phyloP scores from a whole-genome alignment of 2,329 filamentous ascomycete genomes.

The Furcasterigmium sp. region DNA sequence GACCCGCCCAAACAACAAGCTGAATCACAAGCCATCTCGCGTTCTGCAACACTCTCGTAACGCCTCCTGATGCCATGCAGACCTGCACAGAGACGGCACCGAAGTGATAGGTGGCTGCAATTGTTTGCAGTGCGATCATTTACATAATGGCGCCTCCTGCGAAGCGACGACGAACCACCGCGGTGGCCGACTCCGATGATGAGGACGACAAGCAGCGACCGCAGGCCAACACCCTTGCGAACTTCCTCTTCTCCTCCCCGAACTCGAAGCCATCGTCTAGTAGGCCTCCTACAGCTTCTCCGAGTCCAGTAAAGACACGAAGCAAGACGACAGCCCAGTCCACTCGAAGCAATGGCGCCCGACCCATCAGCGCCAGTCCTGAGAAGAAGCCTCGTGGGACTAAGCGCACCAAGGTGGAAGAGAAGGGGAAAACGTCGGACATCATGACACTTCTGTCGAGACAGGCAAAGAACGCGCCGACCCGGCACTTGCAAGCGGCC shows the following conservation, averaged over 20 bases:
- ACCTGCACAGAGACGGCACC: background rate
- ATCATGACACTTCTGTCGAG: constrained; percentile 56
- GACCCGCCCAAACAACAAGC: background rate
- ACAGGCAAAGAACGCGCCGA: constrained; percentile 45
- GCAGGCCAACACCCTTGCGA: constrained; percentile 41
- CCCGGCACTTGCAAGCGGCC: background rate
- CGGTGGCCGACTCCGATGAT: constrained; percentile 44
- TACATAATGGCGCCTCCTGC: constrained; percentile 49
- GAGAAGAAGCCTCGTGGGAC: constrained; percentile 36
- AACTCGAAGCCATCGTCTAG: constrained; percentile 26
- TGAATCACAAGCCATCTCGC: background rate
- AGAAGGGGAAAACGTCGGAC: constrained; percentile 50
- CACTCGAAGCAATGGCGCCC: constrained; percentile 18
- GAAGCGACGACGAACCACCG: constrained; percentile 54
- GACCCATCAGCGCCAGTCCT: constrained; percentile 40
- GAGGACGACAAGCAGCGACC: constrained; percentile 38
- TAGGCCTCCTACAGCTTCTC: constrained; percentile 27
- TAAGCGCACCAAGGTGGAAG: constrained; percentile 30
- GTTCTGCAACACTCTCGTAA: background rate
- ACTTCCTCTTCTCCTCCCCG: constrained; percentile 50
- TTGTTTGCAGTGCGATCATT: constrained; percentile 1
- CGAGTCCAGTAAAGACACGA: constrained; percentile 33
- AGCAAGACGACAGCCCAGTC: constrained; percentile 23
- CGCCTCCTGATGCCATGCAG: background rate
- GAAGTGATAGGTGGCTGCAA: background rate